Evolutionary conservation across 108 stramenopile species (phyloP), one percentile per base, ranked within the genome.

Genomic region (Skeletonema marinoi): DNA sequence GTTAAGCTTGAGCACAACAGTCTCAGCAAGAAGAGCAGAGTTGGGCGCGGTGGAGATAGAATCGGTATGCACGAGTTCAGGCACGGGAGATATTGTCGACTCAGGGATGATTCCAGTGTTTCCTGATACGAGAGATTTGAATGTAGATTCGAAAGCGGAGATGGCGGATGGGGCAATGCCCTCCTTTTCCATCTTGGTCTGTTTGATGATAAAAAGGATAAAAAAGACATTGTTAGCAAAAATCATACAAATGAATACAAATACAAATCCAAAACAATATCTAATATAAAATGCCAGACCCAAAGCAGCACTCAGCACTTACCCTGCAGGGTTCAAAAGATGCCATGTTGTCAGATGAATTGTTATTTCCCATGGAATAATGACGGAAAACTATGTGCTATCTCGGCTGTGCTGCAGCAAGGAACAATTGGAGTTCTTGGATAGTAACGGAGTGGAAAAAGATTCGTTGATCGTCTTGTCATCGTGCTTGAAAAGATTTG

Each of bases 1-100:
- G 83, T 99, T 99, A 67, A 99, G 92, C 86, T 99, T 98, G 46
- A 99, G 87, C 14, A 99, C 96, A 50, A 98, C 99, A 6, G 98
- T 97, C 65, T 96, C 71, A 11, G 92, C 62, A 7, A 99, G 85
- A 54, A 98, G 92, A 48, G 85, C 69, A 32, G 93, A 68, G 73
- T 97, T 88, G 58, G 90, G 85, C 12, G 66, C 76, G 11, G 70
- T 30, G n/a, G 78, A 29, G 38, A 90, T 90, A 35, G 80, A 78
- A 51, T 95, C 96, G 35, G 94, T 78, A 48, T 90, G 81, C 11
- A 96, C 92, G 12, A 99, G 90, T 75, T 92, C 92, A 17, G 93
- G 87, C n/a, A 91, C 96, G 54, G 98, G 96, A 17, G 90, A 69
- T 82, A 99, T 98, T 75, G 91, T 86, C 32, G 86, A 80, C 77